phyloP scores from a whole-genome alignment of 2,329 filamentous ascomycete species.

The Alternaria tenuissima region DNA sequence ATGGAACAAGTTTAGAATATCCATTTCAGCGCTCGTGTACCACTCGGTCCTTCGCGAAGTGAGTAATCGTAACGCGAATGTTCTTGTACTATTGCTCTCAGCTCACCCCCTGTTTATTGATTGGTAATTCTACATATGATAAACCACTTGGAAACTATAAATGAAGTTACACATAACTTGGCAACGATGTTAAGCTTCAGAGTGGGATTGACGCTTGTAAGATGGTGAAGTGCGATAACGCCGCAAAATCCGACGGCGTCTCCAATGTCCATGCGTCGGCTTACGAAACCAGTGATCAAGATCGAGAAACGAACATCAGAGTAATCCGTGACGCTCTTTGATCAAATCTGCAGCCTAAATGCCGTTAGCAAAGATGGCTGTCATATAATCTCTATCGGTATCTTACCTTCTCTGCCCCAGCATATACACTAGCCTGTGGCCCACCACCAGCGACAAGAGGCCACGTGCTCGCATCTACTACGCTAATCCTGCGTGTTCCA shows the following conservation, averaged over 20 bases:
- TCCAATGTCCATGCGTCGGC: not conserved
- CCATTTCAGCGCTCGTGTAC: not conserved
- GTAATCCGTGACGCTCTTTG: not conserved
- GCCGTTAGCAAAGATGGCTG: not conserved
- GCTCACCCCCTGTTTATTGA: not conserved
- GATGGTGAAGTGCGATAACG: constrained; percentile 28
- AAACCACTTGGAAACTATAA: not conserved
- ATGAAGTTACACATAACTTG: not conserved
- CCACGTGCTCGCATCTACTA: constrained; percentile 37
- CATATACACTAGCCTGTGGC: constrained; percentile 29
- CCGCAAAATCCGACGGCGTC: constrained; percentile 31
- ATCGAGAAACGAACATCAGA: not conserved
- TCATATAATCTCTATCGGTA: not conserved
- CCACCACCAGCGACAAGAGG: constrained; percentile 26
- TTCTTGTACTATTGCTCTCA: not conserved
- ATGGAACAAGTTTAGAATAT: not conserved
- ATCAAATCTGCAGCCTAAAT: not conserved
- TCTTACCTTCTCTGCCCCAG: constrained; percentile 29
- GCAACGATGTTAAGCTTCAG: not conserved
- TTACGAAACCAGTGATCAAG: not conserved
- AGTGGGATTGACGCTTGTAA: not conserved
- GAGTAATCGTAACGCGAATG: too few species aligned
- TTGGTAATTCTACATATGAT: not conserved
- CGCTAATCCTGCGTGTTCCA: constrained; percentile 29
- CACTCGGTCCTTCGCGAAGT: not conserved